Percentiles rank a stretch among this genome's conserved stretches.
phyloP scores from a whole-genome alignment of 495 filamentous ascomycete species.

The Rhypophila decipiens region DNA sequence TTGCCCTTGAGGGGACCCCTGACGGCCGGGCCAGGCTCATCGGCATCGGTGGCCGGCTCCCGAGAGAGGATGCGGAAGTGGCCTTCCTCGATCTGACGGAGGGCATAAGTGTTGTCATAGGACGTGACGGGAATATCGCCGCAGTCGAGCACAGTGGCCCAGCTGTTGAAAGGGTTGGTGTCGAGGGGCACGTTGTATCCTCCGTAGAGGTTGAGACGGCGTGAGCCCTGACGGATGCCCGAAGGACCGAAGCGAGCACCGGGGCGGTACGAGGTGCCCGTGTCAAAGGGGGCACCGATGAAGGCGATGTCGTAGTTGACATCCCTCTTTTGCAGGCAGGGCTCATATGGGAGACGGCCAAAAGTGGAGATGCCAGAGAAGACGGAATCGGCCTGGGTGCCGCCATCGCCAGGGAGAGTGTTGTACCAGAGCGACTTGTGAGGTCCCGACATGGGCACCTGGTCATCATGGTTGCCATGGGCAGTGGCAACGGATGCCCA shows the following conservation, averaged over 20 bases:
- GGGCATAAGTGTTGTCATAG: constrained; percentile 69
- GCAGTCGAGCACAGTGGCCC: constrained; percentile 74
- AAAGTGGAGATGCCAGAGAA: constrained; percentile 86
- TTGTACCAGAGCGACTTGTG: constrained; percentile 51
- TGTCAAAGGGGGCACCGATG: constrained; percentile 52
- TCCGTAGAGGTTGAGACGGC: constrained; percentile 65
- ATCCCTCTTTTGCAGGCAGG: constrained; percentile 62
- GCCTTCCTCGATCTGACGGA: constrained; percentile 73
- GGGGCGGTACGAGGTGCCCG: constrained; percentile 33
- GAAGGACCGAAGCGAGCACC: constrained; percentile 83
- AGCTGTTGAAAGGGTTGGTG: constrained; percentile 73
- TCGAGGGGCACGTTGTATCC: constrained; percentile 74
- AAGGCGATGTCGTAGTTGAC: constrained; percentile 73
- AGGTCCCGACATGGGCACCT: constrained; percentile 39
- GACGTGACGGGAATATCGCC: constrained; percentile 81
- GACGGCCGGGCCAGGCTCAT: constrained; percentile 34
- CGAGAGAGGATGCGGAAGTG: constrained; percentile 48
- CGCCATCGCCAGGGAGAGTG: constrained; percentile 49
- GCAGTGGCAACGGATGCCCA: constrained; percentile 23
- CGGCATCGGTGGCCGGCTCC: constrained; percentile 40
- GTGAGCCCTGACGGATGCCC: constrained; percentile 75
- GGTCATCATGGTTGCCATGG: constrained; percentile 26
- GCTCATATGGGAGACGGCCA: constrained; percentile 69
- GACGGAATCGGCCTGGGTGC: constrained; percentile 48
- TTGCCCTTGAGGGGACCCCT: constrained; percentile 36